A percentile compares a stretch with the other conserved stretches of the same genome.
phyloP scores from a whole-genome alignment of 305 asterid genomes.

The Andrographis paniculata region DNA sequence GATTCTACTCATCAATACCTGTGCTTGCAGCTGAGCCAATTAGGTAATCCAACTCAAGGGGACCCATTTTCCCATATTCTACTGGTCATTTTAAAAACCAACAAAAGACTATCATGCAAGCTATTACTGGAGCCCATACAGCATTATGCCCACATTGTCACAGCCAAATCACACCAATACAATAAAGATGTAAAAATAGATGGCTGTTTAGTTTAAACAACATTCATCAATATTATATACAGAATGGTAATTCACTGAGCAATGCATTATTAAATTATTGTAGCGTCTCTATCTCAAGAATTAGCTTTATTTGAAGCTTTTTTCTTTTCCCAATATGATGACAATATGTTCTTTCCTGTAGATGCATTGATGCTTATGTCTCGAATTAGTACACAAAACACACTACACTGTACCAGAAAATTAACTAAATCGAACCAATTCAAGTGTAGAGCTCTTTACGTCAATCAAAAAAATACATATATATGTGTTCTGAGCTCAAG shows the following conservation, averaged over 20 bases:
- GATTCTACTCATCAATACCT: conserved; percentile 26
- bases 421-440: too few relatives aligned
- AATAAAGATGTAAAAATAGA: neutral
- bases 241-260: neutral
- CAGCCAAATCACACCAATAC: conserved; percentile 11
- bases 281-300: neutral
- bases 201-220: neutral
- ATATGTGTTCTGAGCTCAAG: too few relatives aligned
- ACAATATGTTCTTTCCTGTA: too few relatives aligned
- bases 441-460: too few relatives aligned
- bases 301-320: neutral
- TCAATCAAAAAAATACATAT: too few relatives aligned
- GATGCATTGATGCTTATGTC: too few relatives aligned
- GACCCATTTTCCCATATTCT: conserved; percentile 31
- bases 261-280: neutral
- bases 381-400: too few relatives aligned
- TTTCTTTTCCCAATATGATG: too few relatives aligned
- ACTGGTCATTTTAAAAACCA: neutral
- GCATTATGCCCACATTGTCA: conserved; percentile 15
- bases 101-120: conserved; percentile 7
- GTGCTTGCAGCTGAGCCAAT: conserved; percentile 31
- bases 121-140: conserved; percentile 21
- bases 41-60: conserved; percentile 32
- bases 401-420: too few relatives aligned
- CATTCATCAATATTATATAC: neutral